These are phyloP conservation scores for Cytidiella melzeri DNA, from an alignment of 768 basidiomycete species.

Conservation along the genomic window DNA sequence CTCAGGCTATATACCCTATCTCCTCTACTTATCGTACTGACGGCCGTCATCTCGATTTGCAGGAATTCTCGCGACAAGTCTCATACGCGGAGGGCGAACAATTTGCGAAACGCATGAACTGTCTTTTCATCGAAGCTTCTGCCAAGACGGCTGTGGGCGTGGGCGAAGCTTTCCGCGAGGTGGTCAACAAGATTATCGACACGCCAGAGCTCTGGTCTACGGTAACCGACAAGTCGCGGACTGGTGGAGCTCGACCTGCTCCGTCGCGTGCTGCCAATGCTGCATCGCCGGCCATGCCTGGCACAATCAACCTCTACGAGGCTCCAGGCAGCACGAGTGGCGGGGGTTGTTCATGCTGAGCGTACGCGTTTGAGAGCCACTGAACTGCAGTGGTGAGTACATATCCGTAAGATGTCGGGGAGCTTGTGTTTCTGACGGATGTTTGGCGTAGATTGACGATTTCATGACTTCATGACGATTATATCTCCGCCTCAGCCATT, in stretches of 20 bases:
- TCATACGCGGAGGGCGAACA: slow-evolving; percentile 66
- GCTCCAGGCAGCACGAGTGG: slow-evolving; percentile 16
- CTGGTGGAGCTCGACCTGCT: slow-evolving; percentile 1
- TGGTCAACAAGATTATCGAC: slow-evolving; percentile 78
- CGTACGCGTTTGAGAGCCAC: too few relatives aligned
- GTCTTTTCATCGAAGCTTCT: slow-evolving; percentile 85
- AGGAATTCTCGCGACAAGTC: slow-evolving; percentile 92
- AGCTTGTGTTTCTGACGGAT: too few relatives aligned
- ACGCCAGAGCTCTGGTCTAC: slow-evolving; percentile 76
- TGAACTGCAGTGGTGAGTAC: too few relatives aligned
- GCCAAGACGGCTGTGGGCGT: slow-evolving; percentile 90
- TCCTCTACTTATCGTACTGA: too few relatives aligned
- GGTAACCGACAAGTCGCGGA: slow-evolving; percentile 18
- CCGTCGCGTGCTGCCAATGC: slow-evolving; percentile 1
- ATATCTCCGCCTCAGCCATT: too few relatives aligned
- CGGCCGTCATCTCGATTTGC: slow-evolving; percentile 4
- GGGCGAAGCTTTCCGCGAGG: slow-evolving; percentile 64
- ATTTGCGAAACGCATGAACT: slow-evolving; percentile 78
- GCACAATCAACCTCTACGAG: slow-evolving; percentile 32
- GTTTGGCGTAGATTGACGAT: too few relatives aligned
- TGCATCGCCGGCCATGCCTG: slow-evolving; percentile 33
- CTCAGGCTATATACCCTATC: too few relatives aligned
- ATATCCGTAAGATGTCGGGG: too few relatives aligned
- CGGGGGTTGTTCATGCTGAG: slow-evolving; percentile 31
- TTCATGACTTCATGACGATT: too few relatives aligned